Conservation (phyloP, 768 basidiomycete genomes). For the Inosperma sp. region DNA sequence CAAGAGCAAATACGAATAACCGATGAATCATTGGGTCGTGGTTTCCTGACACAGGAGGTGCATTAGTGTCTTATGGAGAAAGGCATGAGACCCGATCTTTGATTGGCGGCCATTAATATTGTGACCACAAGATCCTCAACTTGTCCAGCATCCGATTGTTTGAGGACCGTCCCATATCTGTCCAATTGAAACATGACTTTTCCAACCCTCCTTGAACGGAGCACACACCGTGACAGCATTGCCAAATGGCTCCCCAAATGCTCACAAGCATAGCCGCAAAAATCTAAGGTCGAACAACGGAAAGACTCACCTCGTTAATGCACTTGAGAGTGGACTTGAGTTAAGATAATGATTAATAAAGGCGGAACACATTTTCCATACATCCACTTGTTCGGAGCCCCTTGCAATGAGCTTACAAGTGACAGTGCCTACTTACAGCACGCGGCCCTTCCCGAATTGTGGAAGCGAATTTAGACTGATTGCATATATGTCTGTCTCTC, state of each 20-base stretch:
- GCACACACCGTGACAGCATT: no score
- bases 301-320: slow-evolving; percentile 62
- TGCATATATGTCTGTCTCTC: slow-evolving; percentile 63
- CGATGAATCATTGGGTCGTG: neutral
- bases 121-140: no score
- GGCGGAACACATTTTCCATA: slow-evolving; percentile 40
- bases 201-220: no score
- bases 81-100: neutral
- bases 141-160: no score
- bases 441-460: slow-evolving; percentile 24
- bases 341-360: slow-evolving; percentile 50
- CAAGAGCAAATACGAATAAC: neutral
- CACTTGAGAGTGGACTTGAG: no score
- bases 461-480: slow-evolving; percentile 34
- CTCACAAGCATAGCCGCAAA: neutral
- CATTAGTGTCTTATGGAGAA: neutral
- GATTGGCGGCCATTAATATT: neutral
- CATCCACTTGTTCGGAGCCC: slow-evolving; percentile 46
- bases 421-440: slow-evolving; percentile 55
- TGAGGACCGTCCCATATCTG: no score
- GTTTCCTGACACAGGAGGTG: slow-evolving; percentile 4
- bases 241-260: neutral
- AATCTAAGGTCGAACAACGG: neutral
- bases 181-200: no score
- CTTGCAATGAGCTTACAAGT: slow-evolving; percentile 62